Evolutionary conservation across 1,139 yeast species (phyloP).

Genomic region (Lodderomyces margitis): DNA sequence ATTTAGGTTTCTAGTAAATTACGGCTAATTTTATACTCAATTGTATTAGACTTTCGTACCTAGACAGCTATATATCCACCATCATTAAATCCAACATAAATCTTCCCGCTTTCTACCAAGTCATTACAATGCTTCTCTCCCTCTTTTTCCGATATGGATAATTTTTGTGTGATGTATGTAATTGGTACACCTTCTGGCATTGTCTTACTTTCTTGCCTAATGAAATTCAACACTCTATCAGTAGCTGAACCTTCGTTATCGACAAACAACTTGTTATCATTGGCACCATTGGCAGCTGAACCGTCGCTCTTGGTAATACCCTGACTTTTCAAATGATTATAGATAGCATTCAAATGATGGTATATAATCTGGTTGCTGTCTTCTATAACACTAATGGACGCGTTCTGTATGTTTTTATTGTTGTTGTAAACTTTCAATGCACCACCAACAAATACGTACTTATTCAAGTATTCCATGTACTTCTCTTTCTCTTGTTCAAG

Average conservation of each 20-base stretch:
- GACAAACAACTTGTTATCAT: conserved; percentile 39
- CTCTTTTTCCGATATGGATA: conserved; percentile 48
- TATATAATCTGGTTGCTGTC: conserved; percentile 77
- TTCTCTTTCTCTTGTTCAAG: conserved; percentile 39
- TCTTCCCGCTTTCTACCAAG: conserved; percentile 62
- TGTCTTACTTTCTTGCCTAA: conserved; percentile 50
- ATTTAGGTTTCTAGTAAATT: not conserved
- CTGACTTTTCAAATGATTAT: conserved; percentile 57
- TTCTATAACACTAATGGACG: conserved; percentile 56
- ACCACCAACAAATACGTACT: conserved; percentile 71
- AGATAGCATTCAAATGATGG: conserved; percentile 73
- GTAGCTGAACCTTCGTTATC: conserved; percentile 26
- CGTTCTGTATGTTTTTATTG: conserved; percentile 63
- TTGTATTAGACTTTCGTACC: conserved; percentile 1
- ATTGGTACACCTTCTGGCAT: conserved; percentile 77
- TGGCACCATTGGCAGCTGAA: not conserved
- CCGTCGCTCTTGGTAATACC: conserved; percentile 24
- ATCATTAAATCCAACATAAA: conserved; percentile 69
- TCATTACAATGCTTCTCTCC: conserved; percentile 49
- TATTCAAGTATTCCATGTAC: conserved; percentile 27
- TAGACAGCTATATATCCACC: conserved; percentile 54
- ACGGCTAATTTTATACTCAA: not conserved
- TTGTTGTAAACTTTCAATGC: conserved; percentile 69
- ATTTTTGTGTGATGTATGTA: conserved; percentile 55
- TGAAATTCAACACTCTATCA: conserved; percentile 48